Conservation (phyloP, 1,284 basidiomycete genomes). For the Tremellales sp. region DNA sequence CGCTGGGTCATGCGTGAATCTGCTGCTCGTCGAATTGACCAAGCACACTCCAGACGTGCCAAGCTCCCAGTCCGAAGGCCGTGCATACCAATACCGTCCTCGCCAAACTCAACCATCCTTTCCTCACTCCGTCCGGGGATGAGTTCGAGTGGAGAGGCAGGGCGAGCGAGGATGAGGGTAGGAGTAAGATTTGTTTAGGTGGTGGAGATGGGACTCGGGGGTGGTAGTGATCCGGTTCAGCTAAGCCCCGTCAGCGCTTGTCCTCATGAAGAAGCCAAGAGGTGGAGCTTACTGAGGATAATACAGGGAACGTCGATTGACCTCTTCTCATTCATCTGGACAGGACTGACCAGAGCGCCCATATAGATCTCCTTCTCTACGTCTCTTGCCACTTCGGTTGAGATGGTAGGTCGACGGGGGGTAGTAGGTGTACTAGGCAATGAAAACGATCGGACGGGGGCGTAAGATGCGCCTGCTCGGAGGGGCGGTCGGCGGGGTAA, state of each 20-base stretch:
- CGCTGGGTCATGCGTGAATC: too few species aligned
- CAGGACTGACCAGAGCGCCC: constrained; percentile 13
- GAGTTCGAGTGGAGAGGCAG: constrained; percentile 1
- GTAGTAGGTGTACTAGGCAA: neutral
- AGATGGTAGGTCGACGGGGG: neutral
- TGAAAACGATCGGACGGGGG: neutral
- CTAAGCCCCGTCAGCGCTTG: constrained; percentile 5
- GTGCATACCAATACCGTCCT: neutral
- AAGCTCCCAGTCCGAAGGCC: neutral
- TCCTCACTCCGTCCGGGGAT: neutral
- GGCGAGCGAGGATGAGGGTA: constrained; percentile 17
- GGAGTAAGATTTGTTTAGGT: constrained; percentile 25
- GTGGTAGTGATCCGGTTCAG: constrained; percentile 15
- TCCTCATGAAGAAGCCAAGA: neutral
- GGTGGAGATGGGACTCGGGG: constrained; percentile 12
- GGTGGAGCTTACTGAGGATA: constrained; percentile 17
- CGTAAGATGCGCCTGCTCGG: neutral
- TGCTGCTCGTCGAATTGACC: too few species aligned
- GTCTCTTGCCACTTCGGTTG: neutral
- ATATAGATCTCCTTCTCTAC: constrained; percentile 9
- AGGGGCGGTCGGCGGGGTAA: constrained; percentile 10
- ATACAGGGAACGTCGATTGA: constrained; percentile 20
- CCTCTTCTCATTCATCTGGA: constrained; percentile 4
- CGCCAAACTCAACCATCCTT: neutral
- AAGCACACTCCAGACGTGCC: neutral